Evolutionary conservation across 2,329 filamentous ascomycete species (phyloP).

Genomic region (Coniochaeta prunicola): DNA sequence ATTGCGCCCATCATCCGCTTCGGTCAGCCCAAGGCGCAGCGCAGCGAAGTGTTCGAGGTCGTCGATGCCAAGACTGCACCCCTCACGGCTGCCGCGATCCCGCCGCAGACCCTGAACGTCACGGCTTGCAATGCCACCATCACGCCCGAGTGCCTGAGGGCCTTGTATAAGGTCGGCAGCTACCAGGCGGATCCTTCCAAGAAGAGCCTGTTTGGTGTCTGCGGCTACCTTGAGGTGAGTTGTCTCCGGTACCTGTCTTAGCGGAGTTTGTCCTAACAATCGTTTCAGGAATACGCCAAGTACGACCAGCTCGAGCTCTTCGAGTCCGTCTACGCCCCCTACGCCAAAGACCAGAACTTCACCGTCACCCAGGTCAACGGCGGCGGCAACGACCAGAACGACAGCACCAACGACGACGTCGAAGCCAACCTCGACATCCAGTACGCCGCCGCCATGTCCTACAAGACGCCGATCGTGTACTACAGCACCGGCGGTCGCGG

Average conservation of each 20-base stretch:
- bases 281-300: conserved; percentile 24
- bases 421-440: conserved; percentile 62
- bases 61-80: conserved; percentile 9
- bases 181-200: conserved; percentile 49
- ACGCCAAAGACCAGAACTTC: conserved; percentile 40
- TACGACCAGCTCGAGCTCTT: conserved; percentile 50
- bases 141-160: conserved; percentile 36
- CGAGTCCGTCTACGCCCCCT: conserved; percentile 43
- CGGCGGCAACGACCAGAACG: conserved; percentile 42
- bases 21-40: conserved; percentile 26
- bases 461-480: conserved; percentile 45
- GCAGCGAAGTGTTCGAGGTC: conserved; percentile 17
- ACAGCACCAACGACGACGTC: conserved; percentile 24
- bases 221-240: conserved; percentile 32
- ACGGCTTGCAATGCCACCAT: conserved; percentile 27
- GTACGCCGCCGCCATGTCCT: conserved; percentile 48
- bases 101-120: conserved; percentile 12
- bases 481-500: conserved; percentile 55
- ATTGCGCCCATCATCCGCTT: conserved; percentile 41
- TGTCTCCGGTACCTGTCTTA: not conserved
- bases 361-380: conserved; percentile 48
- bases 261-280: conserved; percentile 4
- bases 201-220: conserved; percentile 58
- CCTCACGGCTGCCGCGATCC: conserved; percentile 8
- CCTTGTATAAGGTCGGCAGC: conserved; percentile 34